These are phyloP conservation scores for Talaromyces sp. DNA, from an alignment of 2,329 filamentous ascomycete species.

Conservation along the genomic window DNA sequence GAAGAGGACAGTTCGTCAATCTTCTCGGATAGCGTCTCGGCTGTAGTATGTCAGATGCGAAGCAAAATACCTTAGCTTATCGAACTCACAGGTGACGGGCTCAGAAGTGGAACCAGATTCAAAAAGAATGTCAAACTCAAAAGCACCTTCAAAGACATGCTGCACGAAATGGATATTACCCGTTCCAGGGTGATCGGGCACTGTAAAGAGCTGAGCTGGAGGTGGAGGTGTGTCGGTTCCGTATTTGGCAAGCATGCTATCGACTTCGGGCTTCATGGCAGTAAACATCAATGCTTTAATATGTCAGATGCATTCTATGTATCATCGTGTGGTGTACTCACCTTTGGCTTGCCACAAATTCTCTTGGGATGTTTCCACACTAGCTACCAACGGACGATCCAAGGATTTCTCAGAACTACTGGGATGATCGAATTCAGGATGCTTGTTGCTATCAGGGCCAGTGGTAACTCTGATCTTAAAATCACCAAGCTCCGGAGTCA, in stretches of 20 bases:
- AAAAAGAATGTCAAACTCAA: constrained; percentile 90
- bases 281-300: constrained; percentile 56
- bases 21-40: constrained; percentile 65
- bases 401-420: constrained; percentile 67
- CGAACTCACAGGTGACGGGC: constrained; percentile 50
- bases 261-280: constrained; percentile 62
- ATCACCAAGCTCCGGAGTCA: constrained; percentile 68
- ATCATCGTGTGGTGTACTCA: constrained; percentile 31
- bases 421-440: constrained; percentile 57
- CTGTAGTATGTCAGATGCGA: constrained; percentile 22
- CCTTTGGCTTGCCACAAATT: constrained; percentile 80
- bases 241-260: constrained; percentile 57
- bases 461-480: constrained; percentile 76
- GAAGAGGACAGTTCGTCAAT: constrained; percentile 63
- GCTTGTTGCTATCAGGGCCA: constrained; percentile 61
- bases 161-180: constrained; percentile 88
- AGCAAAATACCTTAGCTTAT: not conserved
- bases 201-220: constrained; percentile 78
- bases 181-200: constrained; percentile 56
- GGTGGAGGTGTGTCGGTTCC: constrained; percentile 68
- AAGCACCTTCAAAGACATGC: constrained; percentile 84
- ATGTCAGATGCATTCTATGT: not conserved
- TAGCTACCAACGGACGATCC: constrained; percentile 72
- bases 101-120: constrained; percentile 67
- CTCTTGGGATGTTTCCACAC: constrained; percentile 63